Conservation (phyloP, 441 rosid species). For the Brassica balearica region DNA sequence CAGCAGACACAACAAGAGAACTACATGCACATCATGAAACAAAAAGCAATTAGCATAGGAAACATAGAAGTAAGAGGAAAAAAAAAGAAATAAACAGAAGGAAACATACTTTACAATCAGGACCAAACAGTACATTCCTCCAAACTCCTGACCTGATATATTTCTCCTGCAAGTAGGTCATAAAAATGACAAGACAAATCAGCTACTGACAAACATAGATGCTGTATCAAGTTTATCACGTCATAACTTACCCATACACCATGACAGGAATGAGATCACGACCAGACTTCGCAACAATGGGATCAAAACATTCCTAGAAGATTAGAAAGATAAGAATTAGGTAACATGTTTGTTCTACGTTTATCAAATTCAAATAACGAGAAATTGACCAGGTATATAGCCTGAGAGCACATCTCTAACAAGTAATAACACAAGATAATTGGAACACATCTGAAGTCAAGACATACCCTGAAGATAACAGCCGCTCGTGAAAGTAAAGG, state of each 20-base stretch:
- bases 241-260: slow-evolving; percentile 85
- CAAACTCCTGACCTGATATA: slow-evolving; percentile 78
- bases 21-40: slow-evolving; percentile 49
- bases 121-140: too few relatives aligned
- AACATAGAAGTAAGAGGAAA: not conserved
- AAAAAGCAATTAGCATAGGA: slow-evolving; percentile 10
- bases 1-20: slow-evolving; percentile 89
- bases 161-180: slow-evolving; percentile 64
- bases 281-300: slow-evolving; percentile 64
- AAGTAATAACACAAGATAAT: not conserved
- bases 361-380: not conserved
- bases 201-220: slow-evolving; percentile 17
- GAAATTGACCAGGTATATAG: slow-evolving; percentile 1
- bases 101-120: not conserved
- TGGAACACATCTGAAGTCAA: slow-evolving; percentile 16
- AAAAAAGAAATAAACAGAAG: not conserved
- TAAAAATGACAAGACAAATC: not conserved
- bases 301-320: slow-evolving; percentile 80
- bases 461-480: slow-evolving; percentile 77
- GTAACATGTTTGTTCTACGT: not conserved
- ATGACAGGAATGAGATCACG: slow-evolving; percentile 90
- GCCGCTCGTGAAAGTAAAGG: slow-evolving; percentile 73
- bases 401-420: slow-evolving; percentile 14
- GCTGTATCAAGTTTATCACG: slow-evolving; percentile 2
- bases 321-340: not conserved